phyloP scores from a whole-genome alignment of 805 yeast species.

The Zygoascus biomembranicola region DNA sequence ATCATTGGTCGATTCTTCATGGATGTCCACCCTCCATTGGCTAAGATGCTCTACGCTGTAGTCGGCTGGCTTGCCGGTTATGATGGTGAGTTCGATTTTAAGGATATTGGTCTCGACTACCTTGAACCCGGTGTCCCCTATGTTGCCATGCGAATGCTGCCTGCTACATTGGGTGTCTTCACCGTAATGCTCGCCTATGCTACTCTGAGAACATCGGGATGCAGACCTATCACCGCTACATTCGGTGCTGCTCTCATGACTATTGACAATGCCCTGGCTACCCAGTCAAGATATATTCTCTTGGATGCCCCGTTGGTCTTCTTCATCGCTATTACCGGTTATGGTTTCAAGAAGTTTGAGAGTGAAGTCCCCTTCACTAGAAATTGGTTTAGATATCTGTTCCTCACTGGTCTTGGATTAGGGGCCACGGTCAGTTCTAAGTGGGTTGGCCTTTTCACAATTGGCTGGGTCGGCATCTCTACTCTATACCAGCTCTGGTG shows the following conservation, averaged over 20 bases:
- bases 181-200: conserved; percentile 46
- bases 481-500: conserved; percentile 54
- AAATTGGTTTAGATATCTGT: conserved; percentile 46
- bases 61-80: conserved; percentile 46
- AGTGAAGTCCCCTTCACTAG: conserved; percentile 36
- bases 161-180: conserved; percentile 47
- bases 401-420: conserved; percentile 39
- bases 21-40: conserved; percentile 69
- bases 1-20: conserved; percentile 53
- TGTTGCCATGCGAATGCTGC: conserved; percentile 47
- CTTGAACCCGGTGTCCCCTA: conserved; percentile 37
- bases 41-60: conserved; percentile 48
- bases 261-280: conserved; percentile 58
- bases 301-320: conserved; percentile 38
- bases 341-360: conserved; percentile 43
- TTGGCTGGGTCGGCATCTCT: conserved; percentile 52
- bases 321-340: conserved; percentile 39
- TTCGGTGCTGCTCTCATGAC: conserved; percentile 44
- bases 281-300: conserved; percentile 49
- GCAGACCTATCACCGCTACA: conserved; percentile 42
- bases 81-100: conserved; percentile 39
- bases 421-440: conserved; percentile 58
- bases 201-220: conserved; percentile 48
- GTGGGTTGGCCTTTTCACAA: conserved; percentile 62
- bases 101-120: conserved; percentile 39